Base-by-base conservation (phyloP, 2,329 filamentous ascomycete genomes). In the Trichoderma sp. region DNA sequence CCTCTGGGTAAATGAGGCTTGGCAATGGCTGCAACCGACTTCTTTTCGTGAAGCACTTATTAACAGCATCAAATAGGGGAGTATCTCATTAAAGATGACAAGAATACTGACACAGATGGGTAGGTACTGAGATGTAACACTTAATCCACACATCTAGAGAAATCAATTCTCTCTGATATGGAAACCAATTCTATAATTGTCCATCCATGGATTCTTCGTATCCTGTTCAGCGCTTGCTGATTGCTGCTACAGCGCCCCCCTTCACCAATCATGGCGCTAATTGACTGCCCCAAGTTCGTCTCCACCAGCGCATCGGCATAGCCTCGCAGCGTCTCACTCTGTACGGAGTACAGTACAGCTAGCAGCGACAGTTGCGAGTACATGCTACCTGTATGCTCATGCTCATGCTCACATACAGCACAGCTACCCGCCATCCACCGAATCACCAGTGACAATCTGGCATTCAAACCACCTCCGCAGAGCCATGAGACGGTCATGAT, bases 401-500 rank as follows among this genome's bases (percentile, higher is more conserved):
- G 34, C 28, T 58, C 56, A 32, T 34, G 57, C 57, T 30, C 30
- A n/a, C n/a, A 32, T 21, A 30, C 57, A 21, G 18, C 28, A 6
- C n/a, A 32, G n/a, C 18, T 34, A 34, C 18, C 53, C 53, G 53
- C 26, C 53, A 28, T 30, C 53, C 12, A 28, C 24, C 24, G 21
- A 32, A 21, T 34, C 57, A 34, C 57, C 12, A 62, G 67, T 21
- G 57, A 36, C 67, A 36, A 51, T 24, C 60, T 26, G 30, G 39
- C 57, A 30, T 34, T n/a, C 28, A 18, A n/a, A 32, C 15, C 39
- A 51, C n/a, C 24, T 21, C 32, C 15, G 1, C 36, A 43, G 53
- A 62, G 57, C 28, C 21, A 72, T 72, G 72, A 57, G 65, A 51
- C 39, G 66, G 43, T 34, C 43, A 51, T 68, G 43, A 36, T 72